Evolutionary conservation across 305 asterid genomes (phyloP).

Genomic region (Nicotiana rustica): DNA sequence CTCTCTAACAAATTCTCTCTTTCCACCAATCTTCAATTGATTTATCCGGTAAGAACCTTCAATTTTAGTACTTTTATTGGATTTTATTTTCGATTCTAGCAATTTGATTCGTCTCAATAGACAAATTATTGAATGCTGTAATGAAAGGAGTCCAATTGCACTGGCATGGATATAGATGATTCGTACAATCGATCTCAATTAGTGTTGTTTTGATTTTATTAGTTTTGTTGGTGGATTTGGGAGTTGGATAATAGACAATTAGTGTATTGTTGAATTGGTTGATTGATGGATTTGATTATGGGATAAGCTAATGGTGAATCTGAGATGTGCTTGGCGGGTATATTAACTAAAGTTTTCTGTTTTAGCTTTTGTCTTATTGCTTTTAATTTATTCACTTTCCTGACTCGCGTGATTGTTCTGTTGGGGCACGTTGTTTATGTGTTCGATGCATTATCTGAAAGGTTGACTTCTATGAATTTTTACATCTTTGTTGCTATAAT

Average conservation of each 20-base stretch:
- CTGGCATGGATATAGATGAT: no score
- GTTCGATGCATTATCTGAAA: not conserved
- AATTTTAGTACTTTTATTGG: slow-evolving; percentile 6
- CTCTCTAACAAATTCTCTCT: not conserved
- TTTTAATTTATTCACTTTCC: not conserved
- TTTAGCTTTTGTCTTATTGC: not conserved
- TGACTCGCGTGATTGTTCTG: not conserved
- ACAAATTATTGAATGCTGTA: no score
- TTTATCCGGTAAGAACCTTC: not conserved
- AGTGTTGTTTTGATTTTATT: not conserved
- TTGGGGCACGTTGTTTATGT: not conserved
- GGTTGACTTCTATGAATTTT: not conserved
- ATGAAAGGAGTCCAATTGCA: no score
- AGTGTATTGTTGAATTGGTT: not conserved
- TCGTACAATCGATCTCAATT: no score
- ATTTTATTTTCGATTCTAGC: slow-evolving; percentile 21
- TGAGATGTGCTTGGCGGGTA: not conserved
- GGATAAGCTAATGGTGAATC: not conserved
- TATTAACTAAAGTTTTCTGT: not conserved
- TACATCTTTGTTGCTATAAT: not conserved
- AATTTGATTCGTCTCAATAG: no score
- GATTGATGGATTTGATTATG: not conserved
- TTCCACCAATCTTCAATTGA: slow-evolving; percentile 29
- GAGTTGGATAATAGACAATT: not conserved
- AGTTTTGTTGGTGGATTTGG: not conserved